Conservation (phyloP, 2,329 filamentous ascomycete genomes). For the Cercospora sp. region DNA sequence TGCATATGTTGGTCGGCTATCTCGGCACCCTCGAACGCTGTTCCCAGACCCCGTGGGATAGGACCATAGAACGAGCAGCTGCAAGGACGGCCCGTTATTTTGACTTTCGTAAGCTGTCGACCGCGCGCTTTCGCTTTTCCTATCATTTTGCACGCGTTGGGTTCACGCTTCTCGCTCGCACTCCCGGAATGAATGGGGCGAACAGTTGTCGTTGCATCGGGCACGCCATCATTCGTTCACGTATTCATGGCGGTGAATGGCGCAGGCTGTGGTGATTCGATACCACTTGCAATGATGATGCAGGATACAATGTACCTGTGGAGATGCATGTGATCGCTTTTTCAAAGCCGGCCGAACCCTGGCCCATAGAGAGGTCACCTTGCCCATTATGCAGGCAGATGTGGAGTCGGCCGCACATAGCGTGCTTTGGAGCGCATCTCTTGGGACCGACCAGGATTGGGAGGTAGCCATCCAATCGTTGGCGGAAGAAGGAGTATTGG, state of each 20-base stretch:
- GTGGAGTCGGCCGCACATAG: constrained; percentile 15
- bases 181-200: background rate
- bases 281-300: constrained; percentile 20
- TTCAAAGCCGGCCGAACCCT: constrained; percentile 1
- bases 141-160: background rate
- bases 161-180: background rate
- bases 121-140: background rate
- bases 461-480: constrained; percentile 5
- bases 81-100: constrained; percentile 1
- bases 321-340: constrained; percentile 21
- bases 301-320: constrained; percentile 22
- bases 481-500: background rate
- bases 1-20: constrained; percentile 4
- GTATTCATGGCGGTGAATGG: constrained; percentile 20
- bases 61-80: background rate
- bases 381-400: constrained; percentile 4
- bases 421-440: constrained; percentile 13
- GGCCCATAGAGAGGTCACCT: constrained; percentile 8
- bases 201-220: constrained; percentile 1
- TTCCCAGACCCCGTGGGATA: constrained; percentile 5
- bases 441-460: constrained; percentile 14
- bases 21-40: constrained; percentile 4
- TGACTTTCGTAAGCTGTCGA: background rate
- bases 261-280: constrained; percentile 10
- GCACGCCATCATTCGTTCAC: constrained; percentile 5